Base-by-base conservation (phyloP, 108 stramenopile species). In the Cyclotella baltica region DNA sequence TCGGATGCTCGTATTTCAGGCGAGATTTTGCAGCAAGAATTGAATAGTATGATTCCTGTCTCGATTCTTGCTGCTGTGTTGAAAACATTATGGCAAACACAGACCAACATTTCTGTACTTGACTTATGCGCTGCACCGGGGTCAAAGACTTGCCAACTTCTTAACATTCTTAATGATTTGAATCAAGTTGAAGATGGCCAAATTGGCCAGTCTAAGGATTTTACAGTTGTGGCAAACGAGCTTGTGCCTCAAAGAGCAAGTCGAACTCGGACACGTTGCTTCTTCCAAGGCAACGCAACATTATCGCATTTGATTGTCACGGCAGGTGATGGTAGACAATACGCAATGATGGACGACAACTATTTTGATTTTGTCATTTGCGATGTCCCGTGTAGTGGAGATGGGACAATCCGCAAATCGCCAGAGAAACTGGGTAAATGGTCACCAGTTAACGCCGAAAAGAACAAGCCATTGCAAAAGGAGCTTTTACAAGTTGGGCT, bases 71-170 rank as follows among this genome's bases (percentile, higher is more conserved):
- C 51, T 31, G 48, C 67, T 6, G n/a, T 33, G 16, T 38, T 68
- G n/a, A 68, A 53, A 50, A 68, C 30, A 27, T 2, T 35, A 9
- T 35, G n/a, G 18, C 30, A 35, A 10, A 37, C 31, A n/a, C 33
- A 35, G 35, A 11, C 23, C 55, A 5, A 53, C 43, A 15, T 72
- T 4, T 36, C 63, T 27, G 64, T 86, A 11, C 68, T 83, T 31
- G 85, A 86, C 53, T 33, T 86, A 34, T 86, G 85, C 22, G 80
- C 81, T 1, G 81, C 85, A 43, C 85, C 85, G 5, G 85, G 85
- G n/a, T 74, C 70, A 37, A 86, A 86, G 50, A 79, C 85, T 16
- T 57, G 66, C 25, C 85, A 86, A 63, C 43, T 65, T 20, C 15
- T 72, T 10, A 52, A 36, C 19, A 50, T 62, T 23, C 50, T 75